Conservation (phyloP, 345 rosid genomes). For the Populus nigra region DNA sequence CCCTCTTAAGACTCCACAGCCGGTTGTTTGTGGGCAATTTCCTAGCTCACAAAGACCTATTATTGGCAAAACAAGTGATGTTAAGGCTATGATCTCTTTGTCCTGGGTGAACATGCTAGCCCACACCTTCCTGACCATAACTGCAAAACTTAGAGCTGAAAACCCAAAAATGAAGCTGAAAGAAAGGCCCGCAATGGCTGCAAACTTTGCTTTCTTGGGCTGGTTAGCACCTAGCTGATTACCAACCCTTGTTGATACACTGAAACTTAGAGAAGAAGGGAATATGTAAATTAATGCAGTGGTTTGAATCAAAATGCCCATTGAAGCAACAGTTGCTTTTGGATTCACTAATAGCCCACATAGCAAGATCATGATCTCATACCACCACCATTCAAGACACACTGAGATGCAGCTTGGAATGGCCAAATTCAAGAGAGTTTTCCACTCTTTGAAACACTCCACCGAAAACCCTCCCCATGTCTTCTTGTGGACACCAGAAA, state of each 20-base stretch:
- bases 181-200: constrained; percentile 53
- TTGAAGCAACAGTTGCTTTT: constrained; percentile 74
- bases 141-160: constrained; percentile 46
- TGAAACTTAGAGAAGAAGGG: constrained; percentile 75
- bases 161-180: constrained; percentile 59
- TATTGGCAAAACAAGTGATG: constrained; percentile 69
- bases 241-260: constrained; percentile 79
- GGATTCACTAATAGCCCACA: constrained; percentile 73
- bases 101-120: constrained; percentile 70
- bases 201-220: constrained; percentile 57
- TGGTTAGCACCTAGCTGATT: constrained; percentile 70
- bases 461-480: constrained; percentile 57
- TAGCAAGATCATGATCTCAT: constrained; percentile 79
- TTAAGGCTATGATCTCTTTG: constrained; percentile 54
- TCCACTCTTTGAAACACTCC: constrained; percentile 63
- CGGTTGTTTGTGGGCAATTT: constrained; percentile 83
- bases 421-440: constrained; percentile 47
- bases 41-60: constrained; percentile 87
- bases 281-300: constrained; percentile 79
- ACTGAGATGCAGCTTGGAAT: constrained; percentile 88
- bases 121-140: constrained; percentile 60
- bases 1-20: constrained; percentile 82
- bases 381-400: constrained; percentile 99
- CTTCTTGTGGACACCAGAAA: constrained; percentile 48
- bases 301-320: constrained; percentile 88